Percentiles rank a stretch among this genome's conserved stretches.
Conservation (phyloP, 83 land plant genomes). For the Picea mariana region DNA sequence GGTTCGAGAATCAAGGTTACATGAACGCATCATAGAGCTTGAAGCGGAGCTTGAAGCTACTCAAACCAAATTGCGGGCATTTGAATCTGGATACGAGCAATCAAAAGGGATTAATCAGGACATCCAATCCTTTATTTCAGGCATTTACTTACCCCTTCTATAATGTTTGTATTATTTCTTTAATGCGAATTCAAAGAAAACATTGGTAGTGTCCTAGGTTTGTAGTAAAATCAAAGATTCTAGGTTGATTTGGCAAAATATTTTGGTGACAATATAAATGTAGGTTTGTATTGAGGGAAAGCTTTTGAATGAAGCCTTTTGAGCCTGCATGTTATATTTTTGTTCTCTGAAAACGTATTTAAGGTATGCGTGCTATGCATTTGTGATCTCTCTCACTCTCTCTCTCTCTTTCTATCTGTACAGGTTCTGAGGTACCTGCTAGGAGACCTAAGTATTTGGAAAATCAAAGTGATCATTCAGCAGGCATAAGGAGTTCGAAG, state of each 20-base stretch:
- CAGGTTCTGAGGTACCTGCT: not conserved
- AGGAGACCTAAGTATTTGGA: not conserved
- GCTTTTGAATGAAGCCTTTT: not conserved
- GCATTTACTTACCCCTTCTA: constrained; percentile 8
- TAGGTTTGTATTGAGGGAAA: not conserved
- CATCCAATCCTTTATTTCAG: not conserved
- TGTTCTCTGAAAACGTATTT: not conserved
- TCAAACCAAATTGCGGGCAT: constrained; percentile 28
- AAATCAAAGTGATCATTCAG: not conserved
- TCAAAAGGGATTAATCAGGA: constrained; percentile 11
- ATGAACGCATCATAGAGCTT: constrained; percentile 65
- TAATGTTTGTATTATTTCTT: not conserved
- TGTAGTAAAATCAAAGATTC: not conserved
- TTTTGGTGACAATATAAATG: not conserved
- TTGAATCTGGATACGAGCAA: constrained; percentile 27
- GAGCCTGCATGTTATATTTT: not conserved
- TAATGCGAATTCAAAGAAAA: not conserved
- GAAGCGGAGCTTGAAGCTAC: constrained; percentile 50
- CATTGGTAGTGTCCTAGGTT: too few species aligned
- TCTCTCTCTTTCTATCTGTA: not conserved
- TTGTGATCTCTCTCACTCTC: not conserved
- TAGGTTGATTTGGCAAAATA: not conserved
- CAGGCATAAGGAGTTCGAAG: not conserved
- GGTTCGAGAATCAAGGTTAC: constrained; percentile 50
- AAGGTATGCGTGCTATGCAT: not conserved